Base-by-base conservation (phyloP, 768 basidiomycete species). In the Xerocomus brunneocitrinus region DNA sequence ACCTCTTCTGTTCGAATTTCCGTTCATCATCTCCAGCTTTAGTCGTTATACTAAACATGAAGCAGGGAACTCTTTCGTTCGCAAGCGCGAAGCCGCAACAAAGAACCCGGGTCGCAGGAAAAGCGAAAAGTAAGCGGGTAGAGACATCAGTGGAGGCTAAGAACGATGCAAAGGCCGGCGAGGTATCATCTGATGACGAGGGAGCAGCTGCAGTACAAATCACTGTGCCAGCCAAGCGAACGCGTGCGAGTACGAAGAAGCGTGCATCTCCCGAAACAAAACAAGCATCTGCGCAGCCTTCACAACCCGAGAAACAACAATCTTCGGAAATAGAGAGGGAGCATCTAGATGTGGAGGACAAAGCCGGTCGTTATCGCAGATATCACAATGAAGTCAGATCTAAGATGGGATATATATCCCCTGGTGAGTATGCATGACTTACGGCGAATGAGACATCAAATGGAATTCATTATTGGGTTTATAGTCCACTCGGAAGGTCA, bases 401-500 rank as follows among this genome's bases (percentile, higher is more conserved):
- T 72, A 79, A 76, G 62, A 86, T 83, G 79, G 85, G 81, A 0
- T 56, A 79, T 50, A 52, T 80, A 32, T 62, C 74, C 46, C 78
- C 85, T 8, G 79, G 91, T 93, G 64, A 72, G 86, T 75, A 16
- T 35, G 5, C 44, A 43, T 8, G 36, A 27, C 48, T 36, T 41
- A 34, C 36, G 25, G 14, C 38, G 40, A 16, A 44, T 41, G 13
- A 52, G 32, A 31, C 10, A 36, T 36, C 35, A 16, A 16, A 36
- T 6, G 13, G 22, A 24, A 30, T 36, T 61, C 24, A 61, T n/a
- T 27, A 38, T 39, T 35, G 6, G 16, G 50, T 50, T 31, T 46
- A 39, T 42, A 92, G 90, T 91, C 32, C 89, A 92, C 66, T 75
- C 70, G 0, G 73, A 84, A 57, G 75, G 73, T 3, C 77, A 87